phyloP scores from a whole-genome alignment of 78 protist genomes.

The Diacronema lutheri region DNA sequence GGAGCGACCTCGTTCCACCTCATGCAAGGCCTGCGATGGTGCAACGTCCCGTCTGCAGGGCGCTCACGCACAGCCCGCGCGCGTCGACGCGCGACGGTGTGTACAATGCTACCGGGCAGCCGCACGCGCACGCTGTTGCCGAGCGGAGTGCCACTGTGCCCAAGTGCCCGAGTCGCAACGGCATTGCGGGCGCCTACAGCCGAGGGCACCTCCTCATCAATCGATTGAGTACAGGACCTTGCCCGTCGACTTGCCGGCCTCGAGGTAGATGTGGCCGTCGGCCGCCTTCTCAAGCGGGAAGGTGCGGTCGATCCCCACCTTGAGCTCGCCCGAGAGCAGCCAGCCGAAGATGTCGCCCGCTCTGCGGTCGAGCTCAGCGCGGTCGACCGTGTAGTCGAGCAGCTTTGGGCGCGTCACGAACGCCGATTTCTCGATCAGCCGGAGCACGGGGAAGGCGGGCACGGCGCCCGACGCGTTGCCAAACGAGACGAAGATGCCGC shows the following conservation, averaged over 20 bases:
- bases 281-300: conserved; percentile 18
- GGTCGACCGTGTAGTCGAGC: conserved; percentile 23
- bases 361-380: neutral
- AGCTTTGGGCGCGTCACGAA: conserved; percentile 40
- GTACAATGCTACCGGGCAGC: no score
- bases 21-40: no score
- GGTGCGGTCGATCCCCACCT: conserved; percentile 14
- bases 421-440: conserved; percentile 6
- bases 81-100: no score
- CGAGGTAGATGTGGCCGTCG: conserved; percentile 27
- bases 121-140: no score
- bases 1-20: no score
- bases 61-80: no score
- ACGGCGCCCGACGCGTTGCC: conserved; percentile 45
- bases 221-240: conserved; percentile 29
- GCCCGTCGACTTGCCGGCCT: conserved; percentile 29
- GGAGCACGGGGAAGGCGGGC: conserved; percentile 21
- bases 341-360: conserved; percentile 10
- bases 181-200: no score
- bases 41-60: no score
- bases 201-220: no score
- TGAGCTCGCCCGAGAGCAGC: conserved; percentile 20
- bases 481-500: conserved; percentile 47
- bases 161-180: no score
- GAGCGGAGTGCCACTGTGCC: no score